Evolutionary conservation across 257 asterid genomes (phyloP).

Genomic region (Thymus quinquecostatus): DNA sequence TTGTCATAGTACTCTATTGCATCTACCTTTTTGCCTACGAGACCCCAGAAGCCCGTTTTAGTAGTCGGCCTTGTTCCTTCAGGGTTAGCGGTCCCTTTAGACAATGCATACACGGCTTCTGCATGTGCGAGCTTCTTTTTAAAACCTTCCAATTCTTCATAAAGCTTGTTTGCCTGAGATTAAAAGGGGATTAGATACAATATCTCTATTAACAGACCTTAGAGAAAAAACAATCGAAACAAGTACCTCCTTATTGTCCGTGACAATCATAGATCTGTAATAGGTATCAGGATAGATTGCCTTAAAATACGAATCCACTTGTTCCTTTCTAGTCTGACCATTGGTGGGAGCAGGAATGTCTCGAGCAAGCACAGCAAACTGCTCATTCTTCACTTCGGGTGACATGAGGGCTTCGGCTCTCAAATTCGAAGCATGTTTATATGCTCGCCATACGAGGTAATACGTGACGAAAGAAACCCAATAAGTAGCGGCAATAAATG

Average conservation of each 20-base stretch:
- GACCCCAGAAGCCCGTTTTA: constrained; percentile 77
- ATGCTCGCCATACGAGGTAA: constrained; percentile 81
- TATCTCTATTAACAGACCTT: neutral
- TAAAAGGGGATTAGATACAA: constrained; percentile 10
- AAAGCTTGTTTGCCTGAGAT: constrained; percentile 68
- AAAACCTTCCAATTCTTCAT: constrained; percentile 71
- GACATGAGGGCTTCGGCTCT: constrained; percentile 87
- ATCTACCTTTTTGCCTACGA: constrained; percentile 76
- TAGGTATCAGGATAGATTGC: constrained; percentile 82
- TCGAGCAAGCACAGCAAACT: constrained; percentile 78
- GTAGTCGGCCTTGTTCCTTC: constrained; percentile 71
- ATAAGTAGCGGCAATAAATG: constrained; percentile 55
- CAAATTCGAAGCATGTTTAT: constrained; percentile 61
- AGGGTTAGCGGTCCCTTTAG: constrained; percentile 56
- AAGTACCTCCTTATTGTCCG: constrained; percentile 67
- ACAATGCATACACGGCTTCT: constrained; percentile 60
- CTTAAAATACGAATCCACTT: constrained; percentile 76
- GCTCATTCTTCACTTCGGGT: constrained; percentile 66
- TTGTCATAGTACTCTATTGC: constrained; percentile 71
- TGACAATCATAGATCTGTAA: constrained; percentile 78
- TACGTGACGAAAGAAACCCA: constrained; percentile 75
- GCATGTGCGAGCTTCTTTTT: constrained; percentile 81
- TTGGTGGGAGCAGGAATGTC: constrained; percentile 63
- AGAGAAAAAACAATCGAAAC: neutral
- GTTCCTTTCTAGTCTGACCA: constrained; percentile 81